phyloP scores from a whole-genome alignment of 805 yeast genomes.

The Yamadazyma paraphyllophila region DNA sequence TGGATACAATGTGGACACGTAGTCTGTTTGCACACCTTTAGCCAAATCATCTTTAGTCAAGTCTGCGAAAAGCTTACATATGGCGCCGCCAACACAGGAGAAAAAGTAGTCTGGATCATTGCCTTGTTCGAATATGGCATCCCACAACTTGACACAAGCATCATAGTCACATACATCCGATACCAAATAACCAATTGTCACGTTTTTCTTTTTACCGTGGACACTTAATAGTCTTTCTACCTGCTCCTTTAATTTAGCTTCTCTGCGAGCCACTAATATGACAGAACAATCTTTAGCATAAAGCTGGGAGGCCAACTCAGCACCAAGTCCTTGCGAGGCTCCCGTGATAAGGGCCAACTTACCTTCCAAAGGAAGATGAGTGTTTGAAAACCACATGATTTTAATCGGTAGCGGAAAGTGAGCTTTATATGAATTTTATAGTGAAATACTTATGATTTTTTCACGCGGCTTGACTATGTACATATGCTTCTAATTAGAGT shows the following conservation, averaged over 20 bases:
- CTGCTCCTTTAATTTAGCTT: slow-evolving; percentile 51
- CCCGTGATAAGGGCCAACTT: slow-evolving; percentile 79
- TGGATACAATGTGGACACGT: slow-evolving; percentile 67
- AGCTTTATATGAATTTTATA: background rate
- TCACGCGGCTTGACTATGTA: slow-evolving; percentile 4
- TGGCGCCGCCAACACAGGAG: slow-evolving; percentile 86
- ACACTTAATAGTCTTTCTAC: slow-evolving; percentile 39
- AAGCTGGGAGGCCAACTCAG: slow-evolving; percentile 63
- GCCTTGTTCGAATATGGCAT: slow-evolving; percentile 21
- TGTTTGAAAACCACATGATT: slow-evolving; percentile 6
- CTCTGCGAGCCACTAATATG: slow-evolving; percentile 75
- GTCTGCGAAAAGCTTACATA: slow-evolving; percentile 76
- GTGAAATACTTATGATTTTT: background rate
- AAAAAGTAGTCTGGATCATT: slow-evolving; percentile 70
- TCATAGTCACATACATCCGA: slow-evolving; percentile 67
- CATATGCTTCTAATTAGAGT: background rate
- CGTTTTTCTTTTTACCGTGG: slow-evolving; percentile 19
- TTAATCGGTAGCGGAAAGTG: background rate
- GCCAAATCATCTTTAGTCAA: slow-evolving; percentile 56
- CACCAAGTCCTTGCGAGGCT: slow-evolving; percentile 93
- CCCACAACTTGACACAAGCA: slow-evolving; percentile 46
- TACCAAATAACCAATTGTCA: slow-evolving; percentile 40
- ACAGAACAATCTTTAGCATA: slow-evolving; percentile 59
- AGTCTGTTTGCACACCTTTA: slow-evolving; percentile 65
- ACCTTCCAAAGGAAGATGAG: slow-evolving; percentile 38